phyloP scores from a whole-genome alignment of 148 eudicot species.

The Suaeda aralocaspica region DNA sequence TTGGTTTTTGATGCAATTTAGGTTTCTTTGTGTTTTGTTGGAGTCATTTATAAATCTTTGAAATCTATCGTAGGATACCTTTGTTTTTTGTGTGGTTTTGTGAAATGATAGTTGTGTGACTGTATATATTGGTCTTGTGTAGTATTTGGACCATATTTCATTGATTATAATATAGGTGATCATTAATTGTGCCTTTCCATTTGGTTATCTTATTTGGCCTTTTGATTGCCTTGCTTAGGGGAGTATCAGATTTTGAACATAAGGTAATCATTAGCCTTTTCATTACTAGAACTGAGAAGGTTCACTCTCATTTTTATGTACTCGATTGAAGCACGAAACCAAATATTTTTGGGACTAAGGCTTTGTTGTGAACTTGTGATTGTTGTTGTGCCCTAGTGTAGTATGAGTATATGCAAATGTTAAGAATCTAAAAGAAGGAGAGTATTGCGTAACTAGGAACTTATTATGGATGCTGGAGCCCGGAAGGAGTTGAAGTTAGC shows the following conservation, averaged over 20 bases:
- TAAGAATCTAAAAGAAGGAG: not conserved
- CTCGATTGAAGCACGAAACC: too few species aligned
- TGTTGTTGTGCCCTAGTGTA: not conserved
- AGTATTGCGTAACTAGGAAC: not conserved
- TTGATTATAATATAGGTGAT: not conserved
- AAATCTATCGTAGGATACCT: not conserved
- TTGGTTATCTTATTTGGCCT: not conserved
- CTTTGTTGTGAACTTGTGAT: too few species aligned
- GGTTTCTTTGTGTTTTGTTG: not conserved
- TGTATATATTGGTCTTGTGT: not conserved
- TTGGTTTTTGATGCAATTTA: not conserved
- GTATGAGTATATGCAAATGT: not conserved
- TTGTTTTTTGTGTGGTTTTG: not conserved
- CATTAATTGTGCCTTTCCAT: not conserved
- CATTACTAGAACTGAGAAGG: too few species aligned
- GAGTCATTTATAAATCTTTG: not conserved
- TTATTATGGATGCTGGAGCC: not conserved
- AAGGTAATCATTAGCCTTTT: not conserved
- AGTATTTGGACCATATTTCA: conserved; percentile 4
- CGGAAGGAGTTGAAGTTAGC: not conserved
- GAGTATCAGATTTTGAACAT: not conserved
- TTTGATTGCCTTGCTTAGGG: not conserved
- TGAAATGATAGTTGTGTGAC: not conserved
- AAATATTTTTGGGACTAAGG: too few species aligned
- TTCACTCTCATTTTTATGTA: too few species aligned